Conservation (phyloP, 768 basidiomycete genomes). For the Lentinus brumalis region DNA sequence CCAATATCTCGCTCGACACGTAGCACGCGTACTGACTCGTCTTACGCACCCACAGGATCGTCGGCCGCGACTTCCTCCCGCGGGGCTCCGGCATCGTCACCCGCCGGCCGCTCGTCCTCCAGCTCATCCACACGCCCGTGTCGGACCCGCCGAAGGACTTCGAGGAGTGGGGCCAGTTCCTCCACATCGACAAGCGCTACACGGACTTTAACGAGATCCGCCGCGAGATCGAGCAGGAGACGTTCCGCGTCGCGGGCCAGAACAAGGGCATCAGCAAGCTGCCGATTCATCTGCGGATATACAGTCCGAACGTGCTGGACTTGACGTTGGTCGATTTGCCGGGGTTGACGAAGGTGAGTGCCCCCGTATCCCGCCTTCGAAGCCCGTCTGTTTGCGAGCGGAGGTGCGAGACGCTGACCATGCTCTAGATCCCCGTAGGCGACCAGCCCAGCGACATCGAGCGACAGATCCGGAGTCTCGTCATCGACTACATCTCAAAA, state of each 20-base stretch:
- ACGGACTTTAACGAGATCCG: conserved; percentile 96
- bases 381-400: neutral
- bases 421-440: conserved; percentile 83
- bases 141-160: conserved; percentile 51
- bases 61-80: conserved; percentile 89
- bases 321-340: conserved; percentile 96
- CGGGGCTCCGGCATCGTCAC: conserved; percentile 95
- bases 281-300: conserved; percentile 94
- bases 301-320: conserved; percentile 93
- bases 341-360: conserved; percentile 87
- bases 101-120: conserved; percentile 90
- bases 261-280: conserved; percentile 98
- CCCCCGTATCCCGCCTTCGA: neutral
- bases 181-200: conserved; percentile 94
- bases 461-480: conserved; percentile 89
- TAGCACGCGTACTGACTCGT: too few species aligned
- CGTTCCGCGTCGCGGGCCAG: conserved; percentile 94
- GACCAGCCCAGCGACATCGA: conserved; percentile 99
- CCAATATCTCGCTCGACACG: too few species aligned
- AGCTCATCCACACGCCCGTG: conserved; percentile 89
- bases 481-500: conserved; percentile 95
- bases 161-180: conserved; percentile 95
- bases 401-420: neutral
- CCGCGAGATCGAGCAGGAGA: conserved; percentile 97
- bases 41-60: conserved; percentile 65